Evolutionary conservation across 169 alveolate species (phyloP), one percentile per base, ranked within the genome.

Genomic region (Plasmodium gaboni): DNA sequence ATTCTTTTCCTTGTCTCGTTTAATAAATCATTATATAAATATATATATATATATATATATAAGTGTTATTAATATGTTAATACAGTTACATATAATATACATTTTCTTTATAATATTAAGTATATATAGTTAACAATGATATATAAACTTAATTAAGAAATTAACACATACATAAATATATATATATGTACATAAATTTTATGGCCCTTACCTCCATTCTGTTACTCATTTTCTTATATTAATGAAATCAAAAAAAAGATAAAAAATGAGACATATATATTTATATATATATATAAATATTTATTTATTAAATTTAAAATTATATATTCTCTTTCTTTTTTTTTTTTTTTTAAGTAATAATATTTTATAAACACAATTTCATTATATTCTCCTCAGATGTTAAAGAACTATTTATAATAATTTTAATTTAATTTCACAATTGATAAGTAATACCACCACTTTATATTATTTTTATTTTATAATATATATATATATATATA

Each of bases 181-280:
- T 28, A 28, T 1, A 28, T 28, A 32, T 32, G 6, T 32, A 32
- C 6, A 32, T 32, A 32, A 32, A 32, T 1, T 32, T 32, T 32
- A 32, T 32, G 8, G 63, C 12, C 10, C 44, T 78, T 78, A 78
- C 89, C 89, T 78, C 89, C 67, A 26, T 17, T 63, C 67, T 65
- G 44, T 59, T 53, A 74, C 50, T 78, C 64, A 59, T 78, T 44
- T 50, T 72, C 89, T 65, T 59, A 28, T 32, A 19, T 63, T 48
- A 50, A 12, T 64, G 24, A 74, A 64, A 42, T 51, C 28, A 78
- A 78, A 38, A 38, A 44, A 42, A 44, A 6, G 24, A 44, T 3
- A 59, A 10, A 63, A 22, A 57, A 10, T 12, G 26, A 26, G 44
- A 28, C 22, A n/a, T 10, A 57, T 38, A 57, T 19, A 57, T 32